Percentiles rank a stretch among this genome's conserved stretches.
These are phyloP conservation scores for Xylariaceae sp. DNA, from an alignment of 2,329 filamentous ascomycete species.

Conservation along the genomic window DNA sequence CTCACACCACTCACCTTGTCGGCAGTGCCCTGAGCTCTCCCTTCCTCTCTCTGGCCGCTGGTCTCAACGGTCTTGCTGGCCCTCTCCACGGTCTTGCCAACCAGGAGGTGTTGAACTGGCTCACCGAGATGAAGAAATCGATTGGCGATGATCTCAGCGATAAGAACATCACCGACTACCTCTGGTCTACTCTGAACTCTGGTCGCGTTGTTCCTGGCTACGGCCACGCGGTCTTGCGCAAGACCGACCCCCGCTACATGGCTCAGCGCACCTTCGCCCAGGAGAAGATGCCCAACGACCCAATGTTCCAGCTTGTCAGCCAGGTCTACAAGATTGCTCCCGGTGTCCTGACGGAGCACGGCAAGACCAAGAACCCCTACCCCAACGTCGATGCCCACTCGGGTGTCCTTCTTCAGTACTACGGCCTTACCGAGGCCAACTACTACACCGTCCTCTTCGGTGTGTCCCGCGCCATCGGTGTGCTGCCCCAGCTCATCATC, in stretches of 20 bases:
- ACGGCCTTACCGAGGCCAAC: constrained; percentile 96
- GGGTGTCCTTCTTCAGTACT: constrained; percentile 98
- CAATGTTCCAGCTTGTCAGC: constrained; percentile 99
- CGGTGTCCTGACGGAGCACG: constrained; percentile 96
- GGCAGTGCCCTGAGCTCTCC: constrained; percentile 95
- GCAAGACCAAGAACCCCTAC: constrained; percentile 99
- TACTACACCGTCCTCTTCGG: constrained; percentile 99
- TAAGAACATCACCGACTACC: constrained; percentile 95
- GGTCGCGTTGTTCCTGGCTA: constrained; percentile 98
- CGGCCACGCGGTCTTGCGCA: constrained; percentile 97
- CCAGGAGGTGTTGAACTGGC: constrained; percentile 99
- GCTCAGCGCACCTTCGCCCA: constrained; percentile 97
- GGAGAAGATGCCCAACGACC: constrained; percentile 88
- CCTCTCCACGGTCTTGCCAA: constrained; percentile 98
- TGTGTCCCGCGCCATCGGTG: constrained; percentile 96
- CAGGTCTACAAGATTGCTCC: constrained; percentile 99
- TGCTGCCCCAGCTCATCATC: constrained; percentile 98
- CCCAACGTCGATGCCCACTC: constrained; percentile 99
- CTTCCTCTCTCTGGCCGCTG: constrained; percentile 92
- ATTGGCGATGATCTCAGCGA: constrained; percentile 95
- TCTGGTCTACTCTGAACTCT: constrained; percentile 93
- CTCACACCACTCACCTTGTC: constrained; percentile 97
- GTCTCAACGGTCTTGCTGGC: constrained; percentile 95
- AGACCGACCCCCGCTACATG: constrained; percentile 98
- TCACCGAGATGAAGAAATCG: constrained; percentile 96